phyloP scores from a whole-genome alignment of 805 yeast species.

The Ogataea neopini region DNA sequence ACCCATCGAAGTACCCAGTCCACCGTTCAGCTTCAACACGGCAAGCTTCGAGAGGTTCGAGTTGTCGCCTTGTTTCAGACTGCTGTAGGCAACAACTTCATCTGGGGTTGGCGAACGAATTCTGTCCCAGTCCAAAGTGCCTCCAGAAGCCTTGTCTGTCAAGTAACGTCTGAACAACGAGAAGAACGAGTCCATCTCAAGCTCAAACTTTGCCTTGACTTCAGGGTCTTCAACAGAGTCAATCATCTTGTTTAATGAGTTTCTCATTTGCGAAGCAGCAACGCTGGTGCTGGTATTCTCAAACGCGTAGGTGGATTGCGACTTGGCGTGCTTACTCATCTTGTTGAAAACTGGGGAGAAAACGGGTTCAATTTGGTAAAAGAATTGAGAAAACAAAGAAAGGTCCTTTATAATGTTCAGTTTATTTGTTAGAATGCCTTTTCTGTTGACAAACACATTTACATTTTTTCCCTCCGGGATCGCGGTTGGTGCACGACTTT shows the following conservation, averaged over 20 bases:
- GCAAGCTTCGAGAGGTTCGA: slow-evolving; percentile 78
- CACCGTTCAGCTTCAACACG: slow-evolving; percentile 95
- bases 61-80: slow-evolving; percentile 43
- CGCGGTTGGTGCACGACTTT: slow-evolving; percentile 4
- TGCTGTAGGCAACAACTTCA: slow-evolving; percentile 81
- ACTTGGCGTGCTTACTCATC: slow-evolving; percentile 58
- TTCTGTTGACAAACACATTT: slow-evolving; percentile 2
- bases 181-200: slow-evolving; percentile 92
- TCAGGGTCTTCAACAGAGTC: slow-evolving; percentile 68
- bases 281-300: slow-evolving; percentile 93
- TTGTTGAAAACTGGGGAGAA: too few relatives aligned
- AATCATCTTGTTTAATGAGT: slow-evolving; percentile 84
- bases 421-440: slow-evolving; percentile 3
- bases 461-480: not conserved
- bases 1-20: slow-evolving; percentile 99
- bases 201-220: slow-evolving; percentile 64
- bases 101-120: slow-evolving; percentile 87
- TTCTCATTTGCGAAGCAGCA: slow-evolving; percentile 97
- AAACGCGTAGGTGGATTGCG: slow-evolving; percentile 82
- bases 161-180: slow-evolving; percentile 90
- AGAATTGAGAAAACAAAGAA: too few relatives aligned
- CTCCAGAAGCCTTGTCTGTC: slow-evolving; percentile 83
- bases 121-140: slow-evolving; percentile 89
- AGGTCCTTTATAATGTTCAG: not conserved
- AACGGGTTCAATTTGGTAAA: too few relatives aligned